phyloP scores from a whole-genome alignment of 441 rosid species.

The Rhodomyrtus psidioides region DNA sequence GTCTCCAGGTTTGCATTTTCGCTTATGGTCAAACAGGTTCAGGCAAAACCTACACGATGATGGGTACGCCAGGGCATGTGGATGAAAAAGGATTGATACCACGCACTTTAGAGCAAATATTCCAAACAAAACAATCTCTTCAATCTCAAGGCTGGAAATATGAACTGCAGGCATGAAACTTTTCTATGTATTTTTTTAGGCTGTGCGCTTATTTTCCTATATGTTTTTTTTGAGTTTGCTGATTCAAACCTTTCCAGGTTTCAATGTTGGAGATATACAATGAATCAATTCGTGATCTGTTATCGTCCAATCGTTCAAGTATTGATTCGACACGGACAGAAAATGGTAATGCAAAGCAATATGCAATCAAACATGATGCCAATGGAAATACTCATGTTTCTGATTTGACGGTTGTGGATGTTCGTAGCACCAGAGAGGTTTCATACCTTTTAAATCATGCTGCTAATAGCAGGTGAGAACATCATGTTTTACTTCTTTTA shows the following conservation, averaged over 20 bases:
- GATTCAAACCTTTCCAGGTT: background rate
- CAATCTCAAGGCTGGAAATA: conserved; percentile 17
- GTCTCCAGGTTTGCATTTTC: conserved; percentile 13
- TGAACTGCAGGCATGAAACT: conserved; percentile 12
- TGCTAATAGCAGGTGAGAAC: conserved; percentile 17
- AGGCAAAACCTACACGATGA: conserved; percentile 19
- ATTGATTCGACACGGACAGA: conserved; percentile 3
- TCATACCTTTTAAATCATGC: conserved; percentile 16
- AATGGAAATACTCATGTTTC: conserved; percentile 16
- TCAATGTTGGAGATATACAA: conserved; percentile 21
- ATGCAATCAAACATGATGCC: conserved; percentile 16
- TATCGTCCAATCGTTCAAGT: conserved; percentile 1
- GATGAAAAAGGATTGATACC: conserved; percentile 17
- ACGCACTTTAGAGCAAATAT: conserved; percentile 17
- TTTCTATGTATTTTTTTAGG: background rate
- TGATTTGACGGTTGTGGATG: conserved; percentile 14
- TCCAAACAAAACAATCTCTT: conserved; percentile 15
- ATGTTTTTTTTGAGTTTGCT: background rate
- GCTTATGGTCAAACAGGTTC: conserved; percentile 24
- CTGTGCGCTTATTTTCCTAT: background rate
- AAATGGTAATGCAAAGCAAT: conserved; percentile 6
- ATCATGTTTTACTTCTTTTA: background rate
- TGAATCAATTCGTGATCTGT: conserved; percentile 10
- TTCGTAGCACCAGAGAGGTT: conserved; percentile 13
- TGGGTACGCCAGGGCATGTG: conserved; percentile 13